These are phyloP conservation scores for Podila minutissima DNA, from an alignment of 192 early-diverging fungal genomes.

Conservation along the genomic window DNA sequence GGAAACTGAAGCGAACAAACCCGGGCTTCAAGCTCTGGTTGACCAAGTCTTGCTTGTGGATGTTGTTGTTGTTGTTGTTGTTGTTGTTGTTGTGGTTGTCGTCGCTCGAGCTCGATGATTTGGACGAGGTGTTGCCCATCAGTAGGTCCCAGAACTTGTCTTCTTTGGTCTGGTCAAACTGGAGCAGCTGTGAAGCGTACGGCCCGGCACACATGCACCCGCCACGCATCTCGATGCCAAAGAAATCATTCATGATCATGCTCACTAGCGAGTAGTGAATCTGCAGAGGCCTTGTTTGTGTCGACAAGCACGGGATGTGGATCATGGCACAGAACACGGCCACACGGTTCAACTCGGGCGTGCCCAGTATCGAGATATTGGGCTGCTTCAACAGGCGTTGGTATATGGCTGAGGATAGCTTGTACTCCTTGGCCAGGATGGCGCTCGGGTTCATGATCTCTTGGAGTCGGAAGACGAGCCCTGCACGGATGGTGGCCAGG, in stretches of 20 bases:
- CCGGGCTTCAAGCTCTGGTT: neutral
- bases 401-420: neutral
- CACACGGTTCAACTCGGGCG: conserved; percentile 3
- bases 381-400: neutral
- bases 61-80: neutral
- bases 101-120: too few relatives aligned
- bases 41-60: neutral
- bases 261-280: conserved; percentile 34
- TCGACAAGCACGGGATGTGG: neutral
- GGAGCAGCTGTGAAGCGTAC: neutral
- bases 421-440: conserved; percentile 36
- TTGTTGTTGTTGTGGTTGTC: neutral
- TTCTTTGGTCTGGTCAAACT: neutral
- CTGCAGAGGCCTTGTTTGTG: neutral
- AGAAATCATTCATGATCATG: conserved; percentile 47
- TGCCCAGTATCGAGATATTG: conserved; percentile 7
- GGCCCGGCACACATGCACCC: conserved; percentile 35
- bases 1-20: conserved; percentile 5
- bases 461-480: conserved; percentile 53
- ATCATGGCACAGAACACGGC: conserved; percentile 10
- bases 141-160: neutral
- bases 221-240: conserved; percentile 43
- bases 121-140: neutral
- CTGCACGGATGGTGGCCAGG: conserved; percentile 51
- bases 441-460: conserved; percentile 21